These are phyloP conservation scores for Lepidium aucheri DNA, from an alignment of 345 rosid species.

Conservation along the genomic window DNA sequence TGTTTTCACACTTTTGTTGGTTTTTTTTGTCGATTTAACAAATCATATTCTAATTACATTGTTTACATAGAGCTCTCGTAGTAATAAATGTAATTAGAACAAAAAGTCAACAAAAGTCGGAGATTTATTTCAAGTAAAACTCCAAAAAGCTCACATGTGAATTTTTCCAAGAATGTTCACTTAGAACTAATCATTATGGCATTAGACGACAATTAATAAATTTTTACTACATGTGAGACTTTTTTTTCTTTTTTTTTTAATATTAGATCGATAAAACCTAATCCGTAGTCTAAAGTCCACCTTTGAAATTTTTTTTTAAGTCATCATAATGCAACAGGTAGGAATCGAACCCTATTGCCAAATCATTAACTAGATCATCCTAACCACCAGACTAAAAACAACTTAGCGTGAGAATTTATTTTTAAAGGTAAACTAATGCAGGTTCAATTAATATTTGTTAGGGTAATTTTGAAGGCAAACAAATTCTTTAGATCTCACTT, in stretches of 20 bases:
- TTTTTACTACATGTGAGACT: neutral
- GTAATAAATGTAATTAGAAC: neutral
- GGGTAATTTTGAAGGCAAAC: slow-evolving; percentile 7
- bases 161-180: slow-evolving; percentile 28
- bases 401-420: too few relatives aligned
- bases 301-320: too few relatives aligned
- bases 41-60: neutral
- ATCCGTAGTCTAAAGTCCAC: too few relatives aligned
- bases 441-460: slow-evolving; percentile 1
- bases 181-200: slow-evolving; percentile 7
- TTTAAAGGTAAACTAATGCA: neutral
- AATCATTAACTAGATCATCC: too few relatives aligned
- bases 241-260: too few relatives aligned
- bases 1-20: slow-evolving; percentile 14
- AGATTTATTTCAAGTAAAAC: neutral
- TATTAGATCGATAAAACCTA: too few relatives aligned
- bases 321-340: too few relatives aligned
- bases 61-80: neutral
- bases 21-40: slow-evolving; percentile 2
- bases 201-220: slow-evolving; percentile 11
- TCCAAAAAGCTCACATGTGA: slow-evolving; percentile 20
- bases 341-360: too few relatives aligned
- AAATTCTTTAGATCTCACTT: slow-evolving; percentile 14
- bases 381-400: too few relatives aligned
- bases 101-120: slow-evolving; percentile 12